Evolutionary conservation across 495 filamentous ascomycete genomes (phyloP).

Genomic region (Xylaria flabelliformis): DNA sequence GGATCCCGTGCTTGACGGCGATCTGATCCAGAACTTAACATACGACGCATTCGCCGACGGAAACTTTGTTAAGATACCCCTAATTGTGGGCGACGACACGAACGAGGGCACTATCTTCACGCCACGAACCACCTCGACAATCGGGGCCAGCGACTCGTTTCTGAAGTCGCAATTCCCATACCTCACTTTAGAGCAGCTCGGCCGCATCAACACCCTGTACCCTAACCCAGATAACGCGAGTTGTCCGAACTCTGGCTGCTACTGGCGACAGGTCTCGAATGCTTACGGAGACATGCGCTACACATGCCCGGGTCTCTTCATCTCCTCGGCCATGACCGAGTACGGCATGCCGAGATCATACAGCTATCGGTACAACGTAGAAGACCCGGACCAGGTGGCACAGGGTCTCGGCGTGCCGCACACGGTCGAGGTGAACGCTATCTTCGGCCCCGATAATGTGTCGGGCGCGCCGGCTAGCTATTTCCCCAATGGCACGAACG

Average conservation of each 20-base stretch:
- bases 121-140: constrained; percentile 53
- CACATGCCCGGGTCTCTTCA: constrained; percentile 68
- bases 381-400: constrained; percentile 53
- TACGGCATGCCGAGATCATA: constrained; percentile 52
- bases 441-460: constrained; percentile 57
- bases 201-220: constrained; percentile 64
- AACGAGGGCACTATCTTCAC: constrained; percentile 74
- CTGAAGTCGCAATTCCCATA: constrained; percentile 68
- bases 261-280: constrained; percentile 65
- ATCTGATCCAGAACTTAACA: constrained; percentile 65
- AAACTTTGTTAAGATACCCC: constrained; percentile 70
- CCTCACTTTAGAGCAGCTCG: constrained; percentile 59
- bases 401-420: constrained; percentile 67
- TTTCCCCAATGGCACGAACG: constrained; percentile 53
- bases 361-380: constrained; percentile 73
- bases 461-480: constrained; percentile 59
- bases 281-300: constrained; percentile 80
- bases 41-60: constrained; percentile 64
- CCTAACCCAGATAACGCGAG: constrained; percentile 49
- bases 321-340: constrained; percentile 53
- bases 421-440: constrained; percentile 65
- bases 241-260: constrained; percentile 54
- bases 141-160: constrained; percentile 60
- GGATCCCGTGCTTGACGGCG: constrained; percentile 63
- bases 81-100: constrained; percentile 73